These are phyloP conservation scores for Canna indica DNA, from an alignment of 176 grass and related monocot genomes.

Conservation along the genomic window DNA sequence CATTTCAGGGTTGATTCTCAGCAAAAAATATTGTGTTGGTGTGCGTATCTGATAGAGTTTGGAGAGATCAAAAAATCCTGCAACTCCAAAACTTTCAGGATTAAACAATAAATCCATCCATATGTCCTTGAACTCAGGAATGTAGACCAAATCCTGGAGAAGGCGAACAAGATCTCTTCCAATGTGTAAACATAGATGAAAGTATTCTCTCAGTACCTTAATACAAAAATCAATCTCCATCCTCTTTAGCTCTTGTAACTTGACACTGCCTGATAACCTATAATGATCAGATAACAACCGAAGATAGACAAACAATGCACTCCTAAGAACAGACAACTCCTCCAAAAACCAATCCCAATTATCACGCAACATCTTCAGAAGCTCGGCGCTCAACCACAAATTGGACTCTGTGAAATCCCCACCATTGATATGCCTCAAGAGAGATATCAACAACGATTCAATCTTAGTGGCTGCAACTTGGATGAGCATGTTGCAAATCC, in stretches of 20 bases:
- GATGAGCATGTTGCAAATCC: constrained; percentile 4
- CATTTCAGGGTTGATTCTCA: constrained; percentile 59
- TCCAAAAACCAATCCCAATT: constrained; percentile 33
- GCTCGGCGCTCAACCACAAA: constrained; percentile 34
- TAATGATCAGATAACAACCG: constrained; percentile 41
- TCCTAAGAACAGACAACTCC: constrained; percentile 16
- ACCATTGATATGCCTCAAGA: constrained; percentile 2
- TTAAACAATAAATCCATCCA: constrained; percentile 41
- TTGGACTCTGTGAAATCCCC: constrained; percentile 26
- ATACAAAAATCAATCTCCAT: constrained; percentile 48
- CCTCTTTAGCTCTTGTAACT: constrained; percentile 42
- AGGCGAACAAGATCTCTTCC: constrained; percentile 65
- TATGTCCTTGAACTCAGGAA: constrained; percentile 56
- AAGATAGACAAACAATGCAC: constrained; percentile 41
- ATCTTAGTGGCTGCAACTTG: constrained; percentile 36
- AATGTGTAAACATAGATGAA: constrained; percentile 33
- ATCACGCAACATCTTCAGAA: constrained; percentile 19
- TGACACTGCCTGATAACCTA: constrained; percentile 32
- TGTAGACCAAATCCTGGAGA: constrained; percentile 53
- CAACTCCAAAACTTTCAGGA: constrained; percentile 1
- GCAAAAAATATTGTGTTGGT: constrained; percentile 20
- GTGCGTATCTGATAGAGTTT: constrained; percentile 32
- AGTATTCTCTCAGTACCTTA: constrained; percentile 39
- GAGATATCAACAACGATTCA: constrained; percentile 22
- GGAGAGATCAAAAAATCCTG: constrained; percentile 23